Conservation (phyloP, 192 early-diverging fungal species). For the Pilaira anomala region DNA sequence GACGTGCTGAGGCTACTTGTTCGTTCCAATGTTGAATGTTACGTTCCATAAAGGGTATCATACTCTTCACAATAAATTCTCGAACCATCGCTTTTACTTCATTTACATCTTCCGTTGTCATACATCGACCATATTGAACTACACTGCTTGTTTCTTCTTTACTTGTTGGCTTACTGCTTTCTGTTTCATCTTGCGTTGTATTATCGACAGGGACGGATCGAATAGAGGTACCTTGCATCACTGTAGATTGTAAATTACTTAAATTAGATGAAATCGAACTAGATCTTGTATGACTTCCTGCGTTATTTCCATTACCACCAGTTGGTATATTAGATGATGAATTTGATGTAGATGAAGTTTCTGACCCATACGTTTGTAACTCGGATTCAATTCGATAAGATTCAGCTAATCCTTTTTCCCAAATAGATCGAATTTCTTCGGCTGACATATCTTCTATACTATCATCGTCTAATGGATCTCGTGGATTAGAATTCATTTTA, state of each 20-base stretch:
- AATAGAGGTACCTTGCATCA: constrained; percentile 1
- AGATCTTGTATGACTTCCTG: constrained; percentile 11
- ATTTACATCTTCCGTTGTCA: constrained; percentile 52
- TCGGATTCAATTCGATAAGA: constrained; percentile 10
- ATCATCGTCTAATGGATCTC: constrained; percentile 7
- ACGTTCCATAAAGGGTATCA: constrained; percentile 88
- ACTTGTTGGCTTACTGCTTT: too few relatives aligned
- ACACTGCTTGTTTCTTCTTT: not conserved
- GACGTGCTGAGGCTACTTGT: constrained; percentile 81
- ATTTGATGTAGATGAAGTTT: too few relatives aligned
- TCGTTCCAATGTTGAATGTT: constrained; percentile 87
- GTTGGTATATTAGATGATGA: not conserved
- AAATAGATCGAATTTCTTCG: constrained; percentile 7
- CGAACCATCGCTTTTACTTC: constrained; percentile 47
- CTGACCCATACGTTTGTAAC: constrained; percentile 2
- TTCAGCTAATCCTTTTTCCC: constrained; percentile 9
- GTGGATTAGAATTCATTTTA: constrained; percentile 53
- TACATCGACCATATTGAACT: constrained; percentile 48
- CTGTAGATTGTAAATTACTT: not conserved
- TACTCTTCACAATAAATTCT: constrained; percentile 66
- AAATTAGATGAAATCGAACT: constrained; percentile 12
- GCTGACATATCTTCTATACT: not conserved
- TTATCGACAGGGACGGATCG: constrained; percentile 6
- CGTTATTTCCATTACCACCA: constrained; percentile 6
- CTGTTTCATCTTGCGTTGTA: constrained; percentile 28